Evolutionary conservation across 2,329 filamentous ascomycete species (phyloP), one percentile per base, ranked within the genome.

Genomic region (Sclerotinia subarctica): DNA sequence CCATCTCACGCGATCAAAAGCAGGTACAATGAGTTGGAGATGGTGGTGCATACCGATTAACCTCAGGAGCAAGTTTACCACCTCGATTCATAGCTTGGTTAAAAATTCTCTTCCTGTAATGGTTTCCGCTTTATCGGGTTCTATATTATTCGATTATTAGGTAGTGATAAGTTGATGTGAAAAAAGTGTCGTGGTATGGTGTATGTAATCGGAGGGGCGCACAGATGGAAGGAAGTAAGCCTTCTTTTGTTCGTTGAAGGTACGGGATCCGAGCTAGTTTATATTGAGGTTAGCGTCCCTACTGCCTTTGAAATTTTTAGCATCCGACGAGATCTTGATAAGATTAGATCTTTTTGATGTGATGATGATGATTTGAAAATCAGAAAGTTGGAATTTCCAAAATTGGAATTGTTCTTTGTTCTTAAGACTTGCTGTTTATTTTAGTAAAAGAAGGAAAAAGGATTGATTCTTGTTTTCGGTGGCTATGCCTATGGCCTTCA

Each of bases 51-150:
- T 84, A 96, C 93, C 93, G 91, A 86, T 98, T 98, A 85, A 97
- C 94, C 91, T 99, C 95, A 83, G 95, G 94, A 84, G 94, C 94
- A 87, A 98, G 91, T 88, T 97, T 98, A 84, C 90, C 90, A 85
- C 88, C 89, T 84, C 92, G 91, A 93, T 90, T 96, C 93, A 96
- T 96, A 89, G 88, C 90, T 93, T 88, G 85, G 76, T 76, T 77
- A 75, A 70, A 69, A 63, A 67, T 53, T 67, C 56, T 62, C 11
- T 63, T 62, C 57, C 58, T 68, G 73, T 49, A 67, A 68, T 70
- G 49, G 38, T 46, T 54, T 49, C 42, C 52, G 52, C 52, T 65
- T 13, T 57, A 35, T 70, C 24, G 57, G 70, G 60, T 67, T 35
- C 60, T 66, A 60, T 70, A 62, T 70, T 64, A 49, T 66, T 64